These are phyloP conservation scores for Tilletia horrida DNA, from an alignment of 1,284 basidiomycete genomes.

Conservation along the genomic window DNA sequence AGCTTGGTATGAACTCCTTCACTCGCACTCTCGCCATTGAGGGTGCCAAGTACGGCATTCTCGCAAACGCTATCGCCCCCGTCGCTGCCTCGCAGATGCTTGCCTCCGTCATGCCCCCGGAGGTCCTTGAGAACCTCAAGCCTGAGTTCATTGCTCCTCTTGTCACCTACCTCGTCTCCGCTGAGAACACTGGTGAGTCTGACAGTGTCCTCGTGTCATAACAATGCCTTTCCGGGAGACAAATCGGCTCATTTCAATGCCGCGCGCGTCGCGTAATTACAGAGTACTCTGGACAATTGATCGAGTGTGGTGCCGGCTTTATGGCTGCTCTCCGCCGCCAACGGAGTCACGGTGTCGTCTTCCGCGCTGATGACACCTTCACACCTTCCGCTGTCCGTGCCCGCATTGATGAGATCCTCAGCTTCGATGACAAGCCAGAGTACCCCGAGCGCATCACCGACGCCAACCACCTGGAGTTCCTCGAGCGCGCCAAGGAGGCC, in stretches of 20 bases:
- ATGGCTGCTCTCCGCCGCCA: constrained; percentile 91
- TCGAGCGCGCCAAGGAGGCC: constrained; percentile 68
- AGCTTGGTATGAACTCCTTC: constrained; percentile 70
- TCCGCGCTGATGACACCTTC: constrained; percentile 85
- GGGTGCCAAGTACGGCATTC: constrained; percentile 89
- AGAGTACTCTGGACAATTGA: constrained; percentile 77
- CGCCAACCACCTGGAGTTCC: constrained; percentile 61
- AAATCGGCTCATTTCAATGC: background rate
- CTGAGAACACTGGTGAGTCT: constrained; percentile 39
- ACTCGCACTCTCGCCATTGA: constrained; percentile 81
- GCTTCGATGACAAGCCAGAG: constrained; percentile 71
- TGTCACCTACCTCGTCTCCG: constrained; percentile 50
- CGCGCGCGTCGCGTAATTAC: background rate
- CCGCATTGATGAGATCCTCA: constrained; percentile 64
- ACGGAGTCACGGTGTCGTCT: constrained; percentile 75
- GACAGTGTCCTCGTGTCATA: too few relatives aligned
- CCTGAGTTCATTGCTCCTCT: constrained; percentile 93
- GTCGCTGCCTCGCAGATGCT: constrained; percentile 93
- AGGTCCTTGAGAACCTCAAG: constrained; percentile 87
- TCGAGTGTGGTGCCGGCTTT: constrained; percentile 92
- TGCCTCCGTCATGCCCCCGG: constrained; percentile 92
- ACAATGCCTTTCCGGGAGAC: too few relatives aligned
- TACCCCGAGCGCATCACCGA: constrained; percentile 72
- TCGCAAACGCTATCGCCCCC: constrained; percentile 81
- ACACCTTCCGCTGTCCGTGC: constrained; percentile 77